Base-by-base conservation (phyloP, 768 basidiomycete genomes). In the Boletus edulis region DNA sequence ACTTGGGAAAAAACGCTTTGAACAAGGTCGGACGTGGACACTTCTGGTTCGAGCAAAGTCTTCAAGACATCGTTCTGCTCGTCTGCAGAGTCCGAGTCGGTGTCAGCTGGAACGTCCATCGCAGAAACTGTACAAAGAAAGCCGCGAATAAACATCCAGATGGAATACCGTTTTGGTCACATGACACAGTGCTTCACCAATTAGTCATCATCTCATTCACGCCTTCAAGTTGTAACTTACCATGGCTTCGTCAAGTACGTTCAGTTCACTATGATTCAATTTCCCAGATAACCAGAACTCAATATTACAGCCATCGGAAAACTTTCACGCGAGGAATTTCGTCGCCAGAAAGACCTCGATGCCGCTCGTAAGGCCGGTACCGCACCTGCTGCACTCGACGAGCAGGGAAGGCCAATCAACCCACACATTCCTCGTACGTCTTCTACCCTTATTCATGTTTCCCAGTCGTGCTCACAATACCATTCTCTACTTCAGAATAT, bases 361-460 rank as follows among this genome's bases (percentile, higher is more conserved):
- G 96, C 96, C 5, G 96, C 96, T 55, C 90, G 96, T 51, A 98
- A 98, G 76, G 97, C 96, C 37, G 96, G 97, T 73, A 98, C 96
- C 11, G 97, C 95, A 13, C 92, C 95, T 20, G 93, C 96, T 24
- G 95, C 94, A 31, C 78, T 97, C 32, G 97, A 99, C 67, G 91
- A 94, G 71, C 89, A 97, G 71, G 97, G 97, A 49, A 86, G 83
- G 65, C 86, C 94, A 47, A 98, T 99, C 75, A 99, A 98, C 67
- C 97, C 97, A 34, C 97, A 99, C 73, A 98, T 99, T 99, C 97
- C 97, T 67, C 93, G 94, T 94, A 62, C 57, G 90, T 78, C n/a
- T 39, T 18, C 44, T 5, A 32, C 35, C 22, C n/a, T 42, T 17
- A 1, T 44, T 24, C 29, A 4, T 54, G 7, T 35, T 39, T 27